A percentile compares a stretch with the other conserved stretches of the same genome.
Evolutionary conservation across 176 grass and related monocot genomes (phyloP).

Genomic region (Avena atlantica): DNA sequence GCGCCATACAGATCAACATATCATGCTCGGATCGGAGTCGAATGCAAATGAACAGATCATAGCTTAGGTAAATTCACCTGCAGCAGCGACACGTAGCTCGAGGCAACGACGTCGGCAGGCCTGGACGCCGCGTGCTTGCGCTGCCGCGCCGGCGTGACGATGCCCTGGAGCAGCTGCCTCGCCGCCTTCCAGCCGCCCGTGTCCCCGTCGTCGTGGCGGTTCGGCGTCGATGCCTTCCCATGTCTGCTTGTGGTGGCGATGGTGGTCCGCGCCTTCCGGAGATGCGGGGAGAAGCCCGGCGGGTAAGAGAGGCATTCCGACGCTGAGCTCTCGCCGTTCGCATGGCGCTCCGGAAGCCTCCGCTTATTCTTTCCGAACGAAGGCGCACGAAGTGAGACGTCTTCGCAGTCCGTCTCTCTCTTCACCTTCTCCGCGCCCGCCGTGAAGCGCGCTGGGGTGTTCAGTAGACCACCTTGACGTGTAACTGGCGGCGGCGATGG

Average conservation of each 20-base stretch:
- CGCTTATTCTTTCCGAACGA: slow-evolving; percentile 30
- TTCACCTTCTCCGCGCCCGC: background rate
- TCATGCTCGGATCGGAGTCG: too few relatives aligned
- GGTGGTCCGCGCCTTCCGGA: background rate
- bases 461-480: background rate
- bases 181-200: background rate
- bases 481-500: background rate
- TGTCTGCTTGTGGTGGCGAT: background rate
- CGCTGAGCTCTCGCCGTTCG: background rate
- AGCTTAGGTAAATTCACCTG: slow-evolving; percentile 1
- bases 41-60: too few relatives aligned
- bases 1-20: too few relatives aligned
- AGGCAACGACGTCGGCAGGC: slow-evolving; percentile 1
- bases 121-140: slow-evolving; percentile 8
- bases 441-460: background rate
- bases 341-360: background rate
- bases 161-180: slow-evolving; percentile 31
- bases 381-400: background rate
- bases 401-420: background rate
- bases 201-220: background rate
- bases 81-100: slow-evolving; percentile 11
- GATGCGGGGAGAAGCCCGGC: slow-evolving; percentile 4
- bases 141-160: slow-evolving; percentile 27
- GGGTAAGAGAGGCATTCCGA: background rate
- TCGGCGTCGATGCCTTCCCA: background rate